phyloP scores from a whole-genome alignment of 139 green algal species.

The Parachlorella kessleri region DNA sequence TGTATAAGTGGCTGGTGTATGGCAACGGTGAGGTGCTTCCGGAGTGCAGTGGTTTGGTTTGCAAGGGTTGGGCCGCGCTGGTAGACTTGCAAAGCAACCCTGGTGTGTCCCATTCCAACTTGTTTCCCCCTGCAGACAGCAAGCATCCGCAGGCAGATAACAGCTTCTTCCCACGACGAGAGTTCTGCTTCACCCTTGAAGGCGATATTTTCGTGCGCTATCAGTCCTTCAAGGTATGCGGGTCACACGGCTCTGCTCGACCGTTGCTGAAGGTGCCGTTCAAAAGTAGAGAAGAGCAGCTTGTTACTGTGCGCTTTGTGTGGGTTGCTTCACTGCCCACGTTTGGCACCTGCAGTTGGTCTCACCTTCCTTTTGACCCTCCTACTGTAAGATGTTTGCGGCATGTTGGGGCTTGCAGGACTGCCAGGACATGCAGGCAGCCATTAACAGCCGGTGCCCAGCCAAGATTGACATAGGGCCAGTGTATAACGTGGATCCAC shows the following conservation, averaged over 20 bases:
- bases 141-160: constrained; percentile 78
- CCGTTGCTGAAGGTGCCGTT: too few species aligned
- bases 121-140: constrained; percentile 45
- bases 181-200: constrained; percentile 99
- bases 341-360: too few species aligned
- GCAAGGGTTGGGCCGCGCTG: not conserved
- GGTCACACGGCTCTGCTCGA: too few species aligned
- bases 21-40: constrained; percentile 76
- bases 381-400: too few species aligned
- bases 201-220: constrained; percentile 99
- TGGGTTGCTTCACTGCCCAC: too few species aligned
- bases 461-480: constrained; percentile 98
- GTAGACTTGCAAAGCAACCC: not conserved
- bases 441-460: constrained; percentile 75
- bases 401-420: constrained; percentile 67
- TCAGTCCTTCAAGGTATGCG: constrained; percentile 96
- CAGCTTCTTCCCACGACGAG: constrained; percentile 77
- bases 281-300: too few species aligned
- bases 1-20: constrained; percentile 92
- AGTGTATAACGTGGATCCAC: constrained; percentile 94
- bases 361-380: too few species aligned
- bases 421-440: constrained; percentile 67
- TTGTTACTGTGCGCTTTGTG: too few species aligned
- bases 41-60: not conserved
- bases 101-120: not conserved